These are phyloP conservation scores for Prototheca wickerhamii DNA, from an alignment of 163 green algal species.

Conservation along the genomic window DNA sequence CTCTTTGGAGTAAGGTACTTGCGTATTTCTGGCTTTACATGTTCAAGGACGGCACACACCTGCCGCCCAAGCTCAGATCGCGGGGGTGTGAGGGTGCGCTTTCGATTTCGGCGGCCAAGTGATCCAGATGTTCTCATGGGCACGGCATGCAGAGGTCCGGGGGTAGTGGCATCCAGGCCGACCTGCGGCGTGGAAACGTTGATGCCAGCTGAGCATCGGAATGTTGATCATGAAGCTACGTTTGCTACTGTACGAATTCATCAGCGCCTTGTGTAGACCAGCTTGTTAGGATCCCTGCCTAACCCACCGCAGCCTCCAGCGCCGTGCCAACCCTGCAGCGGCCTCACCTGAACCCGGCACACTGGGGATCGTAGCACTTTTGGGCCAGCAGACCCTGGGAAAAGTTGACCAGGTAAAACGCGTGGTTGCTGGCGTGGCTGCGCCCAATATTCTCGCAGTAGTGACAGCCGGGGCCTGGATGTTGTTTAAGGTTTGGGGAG, in stretches of 20 bases:
- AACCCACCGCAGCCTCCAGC: background rate
- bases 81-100: no score
- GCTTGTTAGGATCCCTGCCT: background rate
- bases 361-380: conserved; percentile 71
- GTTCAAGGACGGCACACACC: no score
- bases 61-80: no score
- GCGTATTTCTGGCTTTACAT: no score
- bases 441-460: conserved; percentile 37
- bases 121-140: no score
- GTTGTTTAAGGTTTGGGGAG: background rate
- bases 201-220: background rate
- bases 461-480: conserved; percentile 41
- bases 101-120: no score
- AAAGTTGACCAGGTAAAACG: conserved; percentile 50
- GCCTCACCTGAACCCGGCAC: conserved; percentile 24
- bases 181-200: conserved; percentile 1
- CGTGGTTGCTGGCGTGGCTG: conserved; percentile 57
- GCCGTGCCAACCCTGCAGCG: background rate
- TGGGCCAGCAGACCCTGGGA: conserved; percentile 40
- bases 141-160: conserved; percentile 4
- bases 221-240: background rate
- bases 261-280: background rate
- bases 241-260: background rate
- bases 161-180: conserved; percentile 26
- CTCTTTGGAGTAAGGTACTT: no score